These are phyloP conservation scores for Schrenkiella parvula DNA, from an alignment of 345 rosid species.

Conservation along the genomic window DNA sequence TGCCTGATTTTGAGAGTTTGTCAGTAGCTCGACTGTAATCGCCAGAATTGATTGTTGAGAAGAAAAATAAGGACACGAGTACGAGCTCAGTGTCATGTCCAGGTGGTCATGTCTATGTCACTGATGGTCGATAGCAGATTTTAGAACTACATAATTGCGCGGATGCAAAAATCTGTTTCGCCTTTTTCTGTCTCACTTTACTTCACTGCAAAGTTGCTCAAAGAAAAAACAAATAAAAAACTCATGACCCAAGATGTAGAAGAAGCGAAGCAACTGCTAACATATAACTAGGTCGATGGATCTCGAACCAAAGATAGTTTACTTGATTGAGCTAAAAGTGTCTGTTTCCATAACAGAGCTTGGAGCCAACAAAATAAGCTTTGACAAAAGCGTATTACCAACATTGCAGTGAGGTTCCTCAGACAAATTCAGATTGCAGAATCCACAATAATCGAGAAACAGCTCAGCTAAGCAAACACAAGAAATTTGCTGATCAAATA, in stretches of 20 bases:
- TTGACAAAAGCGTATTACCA: neutral
- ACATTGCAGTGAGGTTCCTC: neutral
- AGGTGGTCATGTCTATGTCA: neutral
- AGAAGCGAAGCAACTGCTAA: neutral
- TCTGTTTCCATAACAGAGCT: neutral
- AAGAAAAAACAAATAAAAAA: neutral
- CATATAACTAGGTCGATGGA: neutral
- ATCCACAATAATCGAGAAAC: neutral
- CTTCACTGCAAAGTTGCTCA: constrained; percentile 46
- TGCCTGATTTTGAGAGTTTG: neutral
- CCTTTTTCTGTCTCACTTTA: constrained; percentile 46
- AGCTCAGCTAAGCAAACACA: neutral
- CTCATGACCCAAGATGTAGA: neutral
- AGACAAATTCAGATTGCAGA: neutral
- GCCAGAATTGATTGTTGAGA: neutral
- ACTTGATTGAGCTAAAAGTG: neutral
- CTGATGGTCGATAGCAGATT: neutral
- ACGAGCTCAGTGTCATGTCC: neutral
- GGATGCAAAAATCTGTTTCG: constrained; percentile 48
- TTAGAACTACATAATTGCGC: constrained; percentile 54
- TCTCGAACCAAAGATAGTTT: neutral
- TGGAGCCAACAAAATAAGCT: neutral
- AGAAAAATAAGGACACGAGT: neutral
- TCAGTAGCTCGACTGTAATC: too few species aligned
- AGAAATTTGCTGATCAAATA: neutral